Conservation (phyloP, 2,329 filamentous ascomycete genomes). For the Neoscytalidium dimidiatum region DNA sequence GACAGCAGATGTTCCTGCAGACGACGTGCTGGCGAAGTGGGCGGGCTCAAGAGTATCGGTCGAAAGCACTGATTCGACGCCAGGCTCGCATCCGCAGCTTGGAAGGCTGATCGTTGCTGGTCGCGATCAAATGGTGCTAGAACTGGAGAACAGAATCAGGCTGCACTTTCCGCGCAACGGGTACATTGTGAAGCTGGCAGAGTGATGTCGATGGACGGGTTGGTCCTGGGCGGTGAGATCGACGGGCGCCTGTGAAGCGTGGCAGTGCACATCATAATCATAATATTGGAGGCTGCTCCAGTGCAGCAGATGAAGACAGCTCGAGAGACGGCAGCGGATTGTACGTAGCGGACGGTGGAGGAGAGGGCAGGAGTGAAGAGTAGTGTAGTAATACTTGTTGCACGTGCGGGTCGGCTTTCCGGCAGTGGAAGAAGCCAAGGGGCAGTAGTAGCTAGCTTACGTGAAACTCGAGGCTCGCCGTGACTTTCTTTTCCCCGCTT, state of each 20-base stretch:
- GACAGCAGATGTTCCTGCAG: not conserved
- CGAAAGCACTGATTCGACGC: not conserved
- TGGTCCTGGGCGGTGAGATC: not conserved
- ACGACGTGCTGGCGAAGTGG: not conserved
- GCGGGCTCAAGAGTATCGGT: not conserved
- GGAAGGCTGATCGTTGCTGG: not conserved
- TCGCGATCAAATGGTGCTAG: not conserved
- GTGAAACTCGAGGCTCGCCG: constrained; percentile 6
- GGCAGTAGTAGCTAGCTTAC: too few species aligned
- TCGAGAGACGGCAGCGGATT: too few species aligned
- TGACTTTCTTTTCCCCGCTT: not conserved
- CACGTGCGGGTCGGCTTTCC: too few species aligned
- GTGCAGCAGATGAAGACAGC: too few species aligned
- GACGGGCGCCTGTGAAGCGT: too few species aligned
- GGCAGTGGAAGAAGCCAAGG: too few species aligned
- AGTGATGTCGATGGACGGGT: not conserved
- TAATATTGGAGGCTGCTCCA: too few species aligned
- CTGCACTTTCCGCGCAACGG: constrained; percentile 15
- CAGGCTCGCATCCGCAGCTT: not conserved
- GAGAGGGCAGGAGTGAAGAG: not conserved
- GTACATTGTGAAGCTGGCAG: not conserved
- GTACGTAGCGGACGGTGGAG: too few species aligned
- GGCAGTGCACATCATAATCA: too few species aligned
- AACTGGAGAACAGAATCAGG: constrained; percentile 5
- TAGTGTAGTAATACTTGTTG: too few species aligned